These are phyloP conservation scores for Zopfia rhizophila DNA, from an alignment of 2,329 filamentous ascomycete genomes.

Conservation along the genomic window DNA sequence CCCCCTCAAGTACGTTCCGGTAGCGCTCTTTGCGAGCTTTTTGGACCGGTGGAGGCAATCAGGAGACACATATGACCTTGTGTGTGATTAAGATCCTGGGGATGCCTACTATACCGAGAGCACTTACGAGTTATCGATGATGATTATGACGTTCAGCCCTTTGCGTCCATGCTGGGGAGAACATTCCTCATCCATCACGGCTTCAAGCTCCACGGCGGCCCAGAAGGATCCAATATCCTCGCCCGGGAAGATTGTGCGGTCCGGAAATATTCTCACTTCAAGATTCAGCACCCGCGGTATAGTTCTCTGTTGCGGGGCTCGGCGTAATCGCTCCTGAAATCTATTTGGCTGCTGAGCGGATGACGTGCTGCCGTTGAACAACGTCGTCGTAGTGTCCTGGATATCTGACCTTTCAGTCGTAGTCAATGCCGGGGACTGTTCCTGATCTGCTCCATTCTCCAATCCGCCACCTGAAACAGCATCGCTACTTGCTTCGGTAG, in stretches of 20 bases:
- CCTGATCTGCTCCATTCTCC: too few species aligned
- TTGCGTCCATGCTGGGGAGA: constrained; percentile 21
- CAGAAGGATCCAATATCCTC: constrained; percentile 34
- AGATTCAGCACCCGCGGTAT: neutral
- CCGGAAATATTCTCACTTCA: constrained; percentile 37
- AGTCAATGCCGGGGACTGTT: too few species aligned
- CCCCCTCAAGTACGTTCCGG: constrained; percentile 26
- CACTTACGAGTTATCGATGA: constrained; percentile 52
- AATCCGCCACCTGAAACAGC: too few species aligned
- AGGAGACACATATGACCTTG: constrained; percentile 41
- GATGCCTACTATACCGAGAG: neutral
- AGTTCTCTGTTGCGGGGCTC: neutral
- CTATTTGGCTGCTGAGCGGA: neutral
- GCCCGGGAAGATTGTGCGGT: constrained; percentile 28
- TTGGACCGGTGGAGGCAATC: constrained; percentile 37
- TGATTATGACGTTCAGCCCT: constrained; percentile 44
- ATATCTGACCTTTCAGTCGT: neutral
- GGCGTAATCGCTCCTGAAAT: neutral
- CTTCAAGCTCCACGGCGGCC: constrained; percentile 45
- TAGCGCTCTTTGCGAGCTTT: constrained; percentile 29
- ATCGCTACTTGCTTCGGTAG: too few species aligned
- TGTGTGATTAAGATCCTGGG: constrained; percentile 9
- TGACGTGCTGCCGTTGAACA: neutral
- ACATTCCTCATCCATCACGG: constrained; percentile 34
- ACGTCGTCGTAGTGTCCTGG: neutral